phyloP scores from a whole-genome alignment of 495 filamentous ascomycete species.

The Lasiosphaeriaceae sp. region DNA sequence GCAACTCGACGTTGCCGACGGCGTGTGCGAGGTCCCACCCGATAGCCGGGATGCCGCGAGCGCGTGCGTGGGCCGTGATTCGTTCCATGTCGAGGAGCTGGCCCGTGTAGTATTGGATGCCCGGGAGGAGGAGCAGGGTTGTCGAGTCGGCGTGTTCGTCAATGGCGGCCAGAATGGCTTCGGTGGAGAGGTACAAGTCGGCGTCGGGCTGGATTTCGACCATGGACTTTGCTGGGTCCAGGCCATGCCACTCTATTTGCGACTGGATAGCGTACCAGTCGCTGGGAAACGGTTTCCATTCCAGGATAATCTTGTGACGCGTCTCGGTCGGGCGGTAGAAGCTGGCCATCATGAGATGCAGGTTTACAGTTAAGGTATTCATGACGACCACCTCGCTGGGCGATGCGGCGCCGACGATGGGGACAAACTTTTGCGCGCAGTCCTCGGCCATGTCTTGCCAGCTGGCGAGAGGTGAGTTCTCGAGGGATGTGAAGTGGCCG shows the following conservation, averaged over 20 bases:
- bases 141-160: conserved; percentile 71
- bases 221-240: conserved; percentile 63
- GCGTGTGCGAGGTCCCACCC: conserved; percentile 96
- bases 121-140: conserved; percentile 78
- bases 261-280: conserved; percentile 92
- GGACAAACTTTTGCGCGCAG: conserved; percentile 66
- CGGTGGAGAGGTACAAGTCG: conserved; percentile 55
- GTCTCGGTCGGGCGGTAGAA: conserved; percentile 75
- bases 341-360: conserved; percentile 82
- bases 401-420: conserved; percentile 69
- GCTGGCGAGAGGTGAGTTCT: conserved; percentile 63
- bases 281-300: conserved; percentile 87
- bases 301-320: conserved; percentile 81
- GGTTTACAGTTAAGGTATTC: conserved; percentile 84
- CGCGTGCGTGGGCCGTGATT: conserved; percentile 77
- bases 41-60: conserved; percentile 62
- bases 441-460: conserved; percentile 77
- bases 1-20: conserved; percentile 77
- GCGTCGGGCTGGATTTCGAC: conserved; percentile 62
- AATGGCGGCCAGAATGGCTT: conserved; percentile 71
- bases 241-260: conserved; percentile 70
- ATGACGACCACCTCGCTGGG: conserved; percentile 79
- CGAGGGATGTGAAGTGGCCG: conserved; percentile 77
- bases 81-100: conserved; percentile 78
- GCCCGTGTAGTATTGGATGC: conserved; percentile 90